Evolutionary conservation across 768 basidiomycete species (phyloP).

Genomic region (Candolleomyces eurysporus): DNA sequence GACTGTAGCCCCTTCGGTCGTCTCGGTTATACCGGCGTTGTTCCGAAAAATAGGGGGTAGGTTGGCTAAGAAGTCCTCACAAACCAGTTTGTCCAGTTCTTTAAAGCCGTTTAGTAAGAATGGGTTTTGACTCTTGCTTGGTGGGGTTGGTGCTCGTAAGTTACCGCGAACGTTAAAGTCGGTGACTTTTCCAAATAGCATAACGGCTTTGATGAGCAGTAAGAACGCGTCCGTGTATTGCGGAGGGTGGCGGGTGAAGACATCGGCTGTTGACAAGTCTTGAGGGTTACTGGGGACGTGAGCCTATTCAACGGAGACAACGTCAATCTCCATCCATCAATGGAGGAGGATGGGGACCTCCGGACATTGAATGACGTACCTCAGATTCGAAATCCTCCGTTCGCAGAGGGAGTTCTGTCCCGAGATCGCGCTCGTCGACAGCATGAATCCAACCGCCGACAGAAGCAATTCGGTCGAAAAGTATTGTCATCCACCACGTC

Average conservation of each 20-base stretch:
- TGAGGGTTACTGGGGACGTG: constrained; percentile 74
- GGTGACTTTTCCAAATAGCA: constrained; percentile 83
- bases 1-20: constrained; percentile 54
- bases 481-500: constrained; percentile 90
- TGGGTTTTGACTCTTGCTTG: constrained; percentile 72
- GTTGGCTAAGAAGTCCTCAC: constrained; percentile 63
- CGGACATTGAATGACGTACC: constrained; percentile 37
- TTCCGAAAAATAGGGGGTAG: constrained; percentile 68
- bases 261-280: constrained; percentile 56
- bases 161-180: constrained; percentile 81
- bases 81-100: constrained; percentile 68
- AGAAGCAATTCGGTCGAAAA: constrained; percentile 81
- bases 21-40: constrained; percentile 59
- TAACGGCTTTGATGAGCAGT: constrained; percentile 77
- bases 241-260: constrained; percentile 70
- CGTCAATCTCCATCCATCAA: not conserved
- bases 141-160: constrained; percentile 61
- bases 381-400: constrained; percentile 74
- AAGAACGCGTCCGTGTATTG: constrained; percentile 82
- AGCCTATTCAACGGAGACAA: constrained; percentile 36
- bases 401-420: constrained; percentile 78
- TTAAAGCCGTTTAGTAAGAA: constrained; percentile 65
- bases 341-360: not conserved
- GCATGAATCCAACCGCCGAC: constrained; percentile 86
- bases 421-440: constrained; percentile 80